Percentiles rank a stretch among this genome's conserved stretches.
Conservation (phyloP, 176 grass and related monocot genomes). For the Triticum aestivum region IWGSC_CS_RefSeq_v2.1 NC_057802.1:29736594-29737093, state of each 20-base stretch:
- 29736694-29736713: not conserved
- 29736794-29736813: conserved; percentile 56
- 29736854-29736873: not conserved
- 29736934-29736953: not conserved
- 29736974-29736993: not conserved
- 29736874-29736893: not conserved
- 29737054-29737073: not conserved
- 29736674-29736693: not conserved
- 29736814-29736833: conserved; percentile 57
- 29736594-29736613: not conserved
- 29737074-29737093: too few relatives aligned
- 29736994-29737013: not conserved
- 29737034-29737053: not conserved
- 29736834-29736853: conserved; percentile 58
- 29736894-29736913: not conserved
- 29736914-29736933: not conserved
- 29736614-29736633: not conserved
- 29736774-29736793: conserved; percentile 57
- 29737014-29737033: not conserved
- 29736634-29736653: not conserved
- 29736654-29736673: not conserved
- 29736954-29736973: not conserved
- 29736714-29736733: conserved; percentile 4
- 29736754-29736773: conserved; percentile 79
- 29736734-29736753: conserved; percentile 28